Percentiles rank a stretch among this genome's conserved stretches.
These are phyloP conservation scores for Hypholoma sublateritium DNA, from an alignment of 768 basidiomycete species.

Conservation along the genomic window DNA sequence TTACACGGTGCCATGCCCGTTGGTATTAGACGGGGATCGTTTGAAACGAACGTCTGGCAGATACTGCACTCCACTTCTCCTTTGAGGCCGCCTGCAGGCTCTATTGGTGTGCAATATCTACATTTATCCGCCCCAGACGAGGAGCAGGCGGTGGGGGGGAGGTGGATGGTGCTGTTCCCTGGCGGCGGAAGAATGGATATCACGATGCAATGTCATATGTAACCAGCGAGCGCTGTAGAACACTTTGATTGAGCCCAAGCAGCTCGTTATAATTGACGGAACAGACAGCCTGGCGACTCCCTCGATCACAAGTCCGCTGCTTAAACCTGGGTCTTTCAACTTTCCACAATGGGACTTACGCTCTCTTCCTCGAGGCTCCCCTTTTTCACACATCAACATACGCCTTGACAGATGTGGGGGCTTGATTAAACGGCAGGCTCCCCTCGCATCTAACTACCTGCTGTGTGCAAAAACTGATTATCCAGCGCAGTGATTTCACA, in stretches of 20 bases:
- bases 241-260: neutral
- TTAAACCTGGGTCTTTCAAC: neutral
- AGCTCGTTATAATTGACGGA: slow-evolving; percentile 19
- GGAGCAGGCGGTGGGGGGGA: slow-evolving; percentile 9
- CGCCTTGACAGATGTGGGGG: slow-evolving; percentile 56
- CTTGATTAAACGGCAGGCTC: slow-evolving; percentile 49
- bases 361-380: slow-evolving; percentile 32
- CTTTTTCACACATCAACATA: slow-evolving; percentile 53
- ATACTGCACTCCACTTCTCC: neutral
- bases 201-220: neutral
- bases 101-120: neutral
- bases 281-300: slow-evolving; percentile 34
- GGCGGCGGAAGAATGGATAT: slow-evolving; percentile 17
- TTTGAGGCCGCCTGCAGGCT: neutral
- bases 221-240: neutral
- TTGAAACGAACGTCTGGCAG: neutral
- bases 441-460: neutral
- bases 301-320: slow-evolving; percentile 26
- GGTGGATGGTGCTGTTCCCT: slow-evolving; percentile 21
- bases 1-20: neutral
- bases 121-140: slow-evolving; percentile 3
- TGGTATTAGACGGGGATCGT: neutral
- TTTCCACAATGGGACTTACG: slow-evolving; percentile 13
- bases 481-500: slow-evolving; percentile 42
- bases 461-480: slow-evolving; percentile 4